A percentile compares a stretch with the other conserved stretches of the same genome.
Evolutionary conservation across 345 rosid species (phyloP).

Genomic region (Populus deltoides): DNA sequence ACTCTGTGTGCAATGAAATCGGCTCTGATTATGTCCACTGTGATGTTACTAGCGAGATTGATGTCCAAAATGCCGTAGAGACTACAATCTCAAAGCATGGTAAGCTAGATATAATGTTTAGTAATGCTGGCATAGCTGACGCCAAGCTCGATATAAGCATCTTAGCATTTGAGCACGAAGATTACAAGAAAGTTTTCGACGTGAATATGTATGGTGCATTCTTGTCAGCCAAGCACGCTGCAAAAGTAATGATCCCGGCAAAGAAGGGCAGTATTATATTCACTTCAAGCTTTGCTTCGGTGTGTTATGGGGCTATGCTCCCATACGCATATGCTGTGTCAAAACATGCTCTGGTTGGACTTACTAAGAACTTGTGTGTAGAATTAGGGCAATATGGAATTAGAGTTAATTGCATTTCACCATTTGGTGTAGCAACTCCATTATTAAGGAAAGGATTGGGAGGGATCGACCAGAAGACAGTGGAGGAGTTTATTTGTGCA

Average conservation of each 20-base stretch:
- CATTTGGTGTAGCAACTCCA: neutral
- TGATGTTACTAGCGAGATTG: conserved; percentile 17
- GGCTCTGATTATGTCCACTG: conserved; percentile 26
- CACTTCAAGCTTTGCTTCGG: conserved; percentile 12
- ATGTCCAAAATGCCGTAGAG: conserved; percentile 27
- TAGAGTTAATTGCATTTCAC: conserved; percentile 25
- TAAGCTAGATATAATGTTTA: conserved; percentile 33
- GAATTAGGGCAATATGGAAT: conserved; percentile 24
- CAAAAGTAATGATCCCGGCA: conserved; percentile 23
- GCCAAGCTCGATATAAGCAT: neutral
- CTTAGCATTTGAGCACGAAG: neutral
- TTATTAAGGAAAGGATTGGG: neutral
- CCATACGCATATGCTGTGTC: conserved; percentile 18
- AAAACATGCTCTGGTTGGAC: conserved; percentile 17
- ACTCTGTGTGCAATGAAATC: conserved; percentile 19
- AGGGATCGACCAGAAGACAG: neutral
- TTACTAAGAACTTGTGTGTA: conserved; percentile 16
- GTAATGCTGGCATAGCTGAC: conserved; percentile 23
- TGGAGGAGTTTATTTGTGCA: neutral
- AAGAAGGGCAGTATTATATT: conserved; percentile 23
- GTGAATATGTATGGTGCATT: conserved; percentile 22
- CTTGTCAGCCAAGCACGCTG: conserved; percentile 30
- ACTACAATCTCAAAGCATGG: conserved; percentile 21
- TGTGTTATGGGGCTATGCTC: neutral
- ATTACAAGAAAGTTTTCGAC: conserved; percentile 14